Percentiles rank a stretch among this genome's conserved stretches.
These are phyloP conservation scores for Tetradesmus lagerheimii DNA, from an alignment of 139 green algal species.

Conservation along the genomic window DNA sequence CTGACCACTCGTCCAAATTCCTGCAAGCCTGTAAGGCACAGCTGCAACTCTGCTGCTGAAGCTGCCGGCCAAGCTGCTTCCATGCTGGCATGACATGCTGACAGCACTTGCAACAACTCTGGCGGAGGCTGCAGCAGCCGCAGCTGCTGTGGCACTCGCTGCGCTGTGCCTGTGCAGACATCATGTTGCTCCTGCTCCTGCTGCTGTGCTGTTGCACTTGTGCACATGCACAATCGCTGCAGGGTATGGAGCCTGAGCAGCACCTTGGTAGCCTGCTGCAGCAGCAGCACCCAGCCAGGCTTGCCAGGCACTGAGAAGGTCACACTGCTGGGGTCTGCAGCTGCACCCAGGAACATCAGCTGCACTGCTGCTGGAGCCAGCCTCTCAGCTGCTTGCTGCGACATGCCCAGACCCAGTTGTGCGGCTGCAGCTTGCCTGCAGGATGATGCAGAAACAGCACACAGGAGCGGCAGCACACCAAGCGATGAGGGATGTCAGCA, in stretches of 20 bases:
- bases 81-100: not conserved
- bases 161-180: not conserved
- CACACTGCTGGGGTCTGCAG: constrained; percentile 18
- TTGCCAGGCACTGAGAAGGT: not conserved
- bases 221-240: constrained; percentile 27
- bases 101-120: not conserved
- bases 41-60: constrained; percentile 15
- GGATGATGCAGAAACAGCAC: not conserved
- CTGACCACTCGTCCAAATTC: not conserved
- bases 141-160: not conserved
- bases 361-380: not conserved
- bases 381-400: not conserved
- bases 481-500: not conserved
- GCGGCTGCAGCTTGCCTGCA: constrained; percentile 9
- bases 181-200: constrained; percentile 1
- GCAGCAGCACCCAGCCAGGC: constrained; percentile 34
- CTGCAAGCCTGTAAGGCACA: constrained; percentile 26
- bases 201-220: not conserved
- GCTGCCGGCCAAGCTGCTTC: constrained; percentile 8
- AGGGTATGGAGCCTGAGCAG: constrained; percentile 14
- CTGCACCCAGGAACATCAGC: constrained; percentile 13
- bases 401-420: not conserved
- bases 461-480: not conserved
- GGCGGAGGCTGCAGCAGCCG: not conserved
- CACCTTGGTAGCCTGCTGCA: constrained; percentile 29